phyloP scores from a whole-genome alignment of 106 monocot species.

The Dendrobium chrysotoxum region DNA sequence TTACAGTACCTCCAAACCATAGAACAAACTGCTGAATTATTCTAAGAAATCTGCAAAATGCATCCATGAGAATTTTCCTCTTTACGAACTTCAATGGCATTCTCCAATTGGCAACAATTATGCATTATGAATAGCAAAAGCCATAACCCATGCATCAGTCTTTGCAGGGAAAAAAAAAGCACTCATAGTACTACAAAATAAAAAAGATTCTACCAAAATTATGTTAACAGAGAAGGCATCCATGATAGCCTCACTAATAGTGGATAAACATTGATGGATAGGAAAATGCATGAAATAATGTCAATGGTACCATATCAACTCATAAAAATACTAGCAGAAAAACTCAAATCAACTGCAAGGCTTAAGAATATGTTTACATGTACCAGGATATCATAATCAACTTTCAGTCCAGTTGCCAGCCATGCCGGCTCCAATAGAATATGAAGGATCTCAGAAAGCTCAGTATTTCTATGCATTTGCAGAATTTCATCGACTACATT shows the following conservation, averaged over 20 bases:
- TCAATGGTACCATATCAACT: background rate
- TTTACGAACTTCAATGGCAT: background rate
- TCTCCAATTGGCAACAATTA: background rate
- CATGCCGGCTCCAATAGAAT: constrained; percentile 65
- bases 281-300: background rate
- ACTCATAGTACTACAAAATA: background rate
- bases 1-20: background rate
- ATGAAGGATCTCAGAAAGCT: constrained; percentile 57
- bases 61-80: background rate
- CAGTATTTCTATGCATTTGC: constrained; percentile 57
- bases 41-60: background rate
- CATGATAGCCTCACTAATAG: background rate
- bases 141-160: background rate
- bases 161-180: background rate
- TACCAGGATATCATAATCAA: constrained; percentile 75
- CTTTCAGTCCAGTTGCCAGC: constrained; percentile 77
- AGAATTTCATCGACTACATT: constrained; percentile 85
- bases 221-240: background rate
- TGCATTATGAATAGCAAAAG: background rate
- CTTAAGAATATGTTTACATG: constrained; percentile 5
- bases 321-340: background rate
- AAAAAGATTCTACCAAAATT: background rate
- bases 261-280: background rate
- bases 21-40: background rate
- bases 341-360: constrained; percentile 1